A percentile compares a stretch with the other conserved stretches of the same genome.
Conservation (phyloP, 169 alveolate genomes). For the Plasmodium cynomolgi region DNA sequence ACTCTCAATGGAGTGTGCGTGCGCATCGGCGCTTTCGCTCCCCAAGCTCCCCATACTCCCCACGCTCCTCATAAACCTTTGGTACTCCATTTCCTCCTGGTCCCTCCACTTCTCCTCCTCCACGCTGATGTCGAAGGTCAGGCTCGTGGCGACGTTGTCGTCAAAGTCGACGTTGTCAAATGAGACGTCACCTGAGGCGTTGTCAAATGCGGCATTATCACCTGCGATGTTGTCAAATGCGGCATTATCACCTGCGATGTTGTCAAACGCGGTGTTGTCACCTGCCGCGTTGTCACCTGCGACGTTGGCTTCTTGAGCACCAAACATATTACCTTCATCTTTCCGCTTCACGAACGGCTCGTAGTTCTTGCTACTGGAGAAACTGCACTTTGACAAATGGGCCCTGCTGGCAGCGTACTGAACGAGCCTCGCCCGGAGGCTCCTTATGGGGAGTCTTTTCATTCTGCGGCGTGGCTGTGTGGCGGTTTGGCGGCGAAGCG, state of each 20-base stretch:
- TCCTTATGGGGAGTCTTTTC: constrained; percentile 37
- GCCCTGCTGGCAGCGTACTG: background rate
- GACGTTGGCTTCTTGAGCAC: background rate
- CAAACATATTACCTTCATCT: background rate
- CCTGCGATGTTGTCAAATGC: constrained; percentile 19
- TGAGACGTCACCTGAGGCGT: constrained; percentile 4
- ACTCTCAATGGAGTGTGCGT: background rate
- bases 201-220: constrained; percentile 28
- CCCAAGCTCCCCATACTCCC: background rate
- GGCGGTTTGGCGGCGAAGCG: background rate
- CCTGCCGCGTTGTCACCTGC: constrained; percentile 6
- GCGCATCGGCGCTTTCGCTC: no score
- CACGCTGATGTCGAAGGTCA: constrained; percentile 45
- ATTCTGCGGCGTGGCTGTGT: background rate
- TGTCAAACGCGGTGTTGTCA: background rate
- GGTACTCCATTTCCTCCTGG: constrained; percentile 50
- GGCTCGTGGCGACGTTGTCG: constrained; percentile 4
- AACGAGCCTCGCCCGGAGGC: background rate
- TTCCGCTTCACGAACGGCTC: background rate
- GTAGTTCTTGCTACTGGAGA: background rate
- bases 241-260: constrained; percentile 4
- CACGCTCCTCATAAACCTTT: constrained; percentile 12
- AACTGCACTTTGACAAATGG: background rate
- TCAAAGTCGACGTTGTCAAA: constrained; percentile 35
- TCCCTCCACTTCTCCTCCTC: constrained; percentile 56